Evolutionary conservation across 83 land plant species (phyloP), one percentile per base, ranked within the genome.

Genomic region (Thuja plicata): DNA sequence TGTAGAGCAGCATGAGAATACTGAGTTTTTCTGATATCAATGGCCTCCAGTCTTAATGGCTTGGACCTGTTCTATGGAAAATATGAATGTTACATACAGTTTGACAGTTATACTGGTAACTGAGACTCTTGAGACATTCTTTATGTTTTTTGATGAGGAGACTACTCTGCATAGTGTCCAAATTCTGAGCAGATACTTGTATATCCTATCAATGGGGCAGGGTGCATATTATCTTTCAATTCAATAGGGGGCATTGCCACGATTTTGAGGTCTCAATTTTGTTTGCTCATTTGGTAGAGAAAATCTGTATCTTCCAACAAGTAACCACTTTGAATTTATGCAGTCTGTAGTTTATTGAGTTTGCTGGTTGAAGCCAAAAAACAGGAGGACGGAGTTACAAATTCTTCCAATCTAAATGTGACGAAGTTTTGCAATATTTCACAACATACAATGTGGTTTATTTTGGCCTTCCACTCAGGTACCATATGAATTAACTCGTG

Each of bases 191-290:
- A 76, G 17, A 76, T 34, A 15, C 3, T 76, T 76, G 40, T 76
- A 76, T 9, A 74, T 32, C 38, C 17, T 74, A 74, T 34, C 57
- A 84, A 48, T 84, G 57, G 86, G 55, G 50, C 55, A 48, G 45
- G 86, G 19, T 50, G 86, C 32, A 34, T 84, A 84, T 83, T 80
- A 80, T 66, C 84, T 81, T 43, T 21, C 57, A 48, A 37, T 48
- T 48, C 37, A 7, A 84, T 46, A 46, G 86, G 55, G 57, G 16
- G 73, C 32, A 15, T 84, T 84, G 32, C 86, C 86, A 84, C 50
- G 35, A 32, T 37, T 84, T 48, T 84, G 86, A 84, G 48, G 55
- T 84, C 86, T 84, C 55, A 84, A 84, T 84, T 84, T 84, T 84
- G 86, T 50, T 84, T 48, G 34, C 57, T 30, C 34, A 30, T 84